phyloP scores from a whole-genome alignment of 352 stramenopile species.

The Pythium graminicola region DNA sequence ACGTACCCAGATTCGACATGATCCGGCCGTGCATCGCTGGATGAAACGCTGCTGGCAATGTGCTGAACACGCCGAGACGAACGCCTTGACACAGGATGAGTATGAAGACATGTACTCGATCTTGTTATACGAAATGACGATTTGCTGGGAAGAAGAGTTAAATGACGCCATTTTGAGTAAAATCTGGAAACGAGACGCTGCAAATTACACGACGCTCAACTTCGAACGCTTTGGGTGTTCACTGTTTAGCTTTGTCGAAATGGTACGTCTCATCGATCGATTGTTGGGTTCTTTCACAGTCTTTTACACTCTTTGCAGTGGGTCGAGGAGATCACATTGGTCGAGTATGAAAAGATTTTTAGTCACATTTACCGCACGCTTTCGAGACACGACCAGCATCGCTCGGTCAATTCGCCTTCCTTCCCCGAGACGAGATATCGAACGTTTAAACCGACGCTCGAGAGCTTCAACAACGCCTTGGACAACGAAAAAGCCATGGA shows the following conservation, averaged over 20 bases:
- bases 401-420: too few species aligned
- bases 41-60: conserved; percentile 44
- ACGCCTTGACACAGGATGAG: conserved; percentile 28
- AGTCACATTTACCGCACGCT: conserved; percentile 25
- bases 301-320: too few species aligned
- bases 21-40: conserved; percentile 26
- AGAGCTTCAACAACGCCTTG: conserved; percentile 28
- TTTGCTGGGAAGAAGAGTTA: conserved; percentile 55
- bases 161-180: conserved; percentile 37
- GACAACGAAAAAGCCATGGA: conserved; percentile 29
- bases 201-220: conserved; percentile 29
- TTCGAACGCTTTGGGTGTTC: conserved; percentile 54
- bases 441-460: conserved; percentile 28
- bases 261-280: conserved; percentile 23
- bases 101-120: conserved; percentile 45
- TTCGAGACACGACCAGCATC: conserved; percentile 3
- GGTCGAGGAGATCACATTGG: conserved; percentile 31
- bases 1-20: conserved; percentile 42
- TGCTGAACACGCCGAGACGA: conserved; percentile 9
- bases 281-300: background rate
- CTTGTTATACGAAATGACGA: conserved; percentile 52
- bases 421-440: too few species aligned
- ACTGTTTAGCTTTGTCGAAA: conserved; percentile 51
- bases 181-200: conserved; percentile 42
- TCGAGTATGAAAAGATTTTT: conserved; percentile 38